These are phyloP conservation scores for Canavalia gladiata DNA, from an alignment of 306 rosid species.

Conservation along the genomic window DNA sequence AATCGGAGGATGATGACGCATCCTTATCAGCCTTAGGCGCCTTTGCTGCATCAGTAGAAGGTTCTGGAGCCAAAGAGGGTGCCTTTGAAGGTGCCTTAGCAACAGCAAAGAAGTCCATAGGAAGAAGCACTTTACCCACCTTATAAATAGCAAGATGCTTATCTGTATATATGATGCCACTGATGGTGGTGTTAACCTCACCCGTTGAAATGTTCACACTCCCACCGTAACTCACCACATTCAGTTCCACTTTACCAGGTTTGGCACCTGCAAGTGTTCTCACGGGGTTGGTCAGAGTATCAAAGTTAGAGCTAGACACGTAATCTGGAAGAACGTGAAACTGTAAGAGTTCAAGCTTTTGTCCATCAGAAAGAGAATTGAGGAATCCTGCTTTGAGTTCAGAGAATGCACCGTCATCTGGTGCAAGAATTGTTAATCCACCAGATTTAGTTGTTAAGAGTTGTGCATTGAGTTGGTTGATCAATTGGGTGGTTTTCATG, in stretches of 20 bases:
- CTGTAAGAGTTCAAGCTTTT: conserved; percentile 68
- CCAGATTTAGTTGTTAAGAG: conserved; percentile 59
- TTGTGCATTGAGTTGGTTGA: conserved; percentile 66
- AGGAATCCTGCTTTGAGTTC: conserved; percentile 72
- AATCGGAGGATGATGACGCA: conserved; percentile 28
- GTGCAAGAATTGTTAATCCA: conserved; percentile 68
- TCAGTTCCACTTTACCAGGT: conserved; percentile 60
- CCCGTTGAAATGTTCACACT: conserved; percentile 71
- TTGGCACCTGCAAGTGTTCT: conserved; percentile 73
- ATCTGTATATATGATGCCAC: conserved; percentile 66
- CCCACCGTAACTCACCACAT: conserved; percentile 68
- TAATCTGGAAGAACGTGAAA: conserved; percentile 65
- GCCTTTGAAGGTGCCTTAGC: conserved; percentile 56
- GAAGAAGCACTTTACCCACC: conserved; percentile 68
- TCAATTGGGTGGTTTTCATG: conserved; percentile 69
- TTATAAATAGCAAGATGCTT: conserved; percentile 73
- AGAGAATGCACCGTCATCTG: conserved; percentile 63
- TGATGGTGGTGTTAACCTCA: conserved; percentile 69
- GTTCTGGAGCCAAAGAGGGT: conserved; percentile 50
- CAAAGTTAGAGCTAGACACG: conserved; percentile 67
- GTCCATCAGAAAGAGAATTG: conserved; percentile 61
- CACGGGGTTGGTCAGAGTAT: conserved; percentile 70
- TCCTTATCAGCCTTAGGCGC: conserved; percentile 58
- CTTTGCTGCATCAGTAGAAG: conserved; percentile 33
- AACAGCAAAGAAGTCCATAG: conserved; percentile 57